Evolutionary conservation across 2,329 filamentous ascomycete species (phyloP), one percentile per base, ranked within the genome.

Genomic region (Neurospora sp.): DNA sequence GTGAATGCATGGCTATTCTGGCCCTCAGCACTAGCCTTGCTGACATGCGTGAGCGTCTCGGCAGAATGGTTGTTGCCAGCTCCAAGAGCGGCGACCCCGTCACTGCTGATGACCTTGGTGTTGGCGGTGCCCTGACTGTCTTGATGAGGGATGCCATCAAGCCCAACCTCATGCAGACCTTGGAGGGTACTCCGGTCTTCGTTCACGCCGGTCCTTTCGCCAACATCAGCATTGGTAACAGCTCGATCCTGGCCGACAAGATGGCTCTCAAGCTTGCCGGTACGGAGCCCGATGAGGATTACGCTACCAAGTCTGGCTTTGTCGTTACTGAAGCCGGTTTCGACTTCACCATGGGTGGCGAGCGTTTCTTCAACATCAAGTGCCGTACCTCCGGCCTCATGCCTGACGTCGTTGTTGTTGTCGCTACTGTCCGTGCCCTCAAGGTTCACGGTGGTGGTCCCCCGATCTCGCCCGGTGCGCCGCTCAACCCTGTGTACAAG

Each of bases 321-420:
- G 95, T 97, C 28, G 90, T 99, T 43, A 99, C 96, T 1, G 96
- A 99, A 81, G 95, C 96, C 68, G 96, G 96, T 10, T 99, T 99
- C 80, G 96, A 99, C 82, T 99, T 99, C 83, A 98, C 96, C 77
- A 99, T 99, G 96, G 96, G 96, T 74, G 96, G 96, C 73, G 96
- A 99, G 86, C 91, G 96, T 68, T 99, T 99, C 87, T 98, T 99
- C 89, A 98, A 99, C 85, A 98, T 99, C 86, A 99, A 99, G 86
- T 98, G 96, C 83, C 91, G 96, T 71, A 92, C 93, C 10, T 97
- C 95, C 6, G 95, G 95, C 33, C 89, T 99, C 66, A 88, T 93
- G 2, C 96, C 96, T 1, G 96, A 99, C 77, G 92, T 93, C 1
- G 94, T 97, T 6, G 93, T 99, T 65, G 90, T 99, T 71, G 96